These are phyloP conservation scores for Zygosaccharomyces kombuchaensis DNA, from an alignment of 805 yeast species.

Conservation along the genomic window DNA sequence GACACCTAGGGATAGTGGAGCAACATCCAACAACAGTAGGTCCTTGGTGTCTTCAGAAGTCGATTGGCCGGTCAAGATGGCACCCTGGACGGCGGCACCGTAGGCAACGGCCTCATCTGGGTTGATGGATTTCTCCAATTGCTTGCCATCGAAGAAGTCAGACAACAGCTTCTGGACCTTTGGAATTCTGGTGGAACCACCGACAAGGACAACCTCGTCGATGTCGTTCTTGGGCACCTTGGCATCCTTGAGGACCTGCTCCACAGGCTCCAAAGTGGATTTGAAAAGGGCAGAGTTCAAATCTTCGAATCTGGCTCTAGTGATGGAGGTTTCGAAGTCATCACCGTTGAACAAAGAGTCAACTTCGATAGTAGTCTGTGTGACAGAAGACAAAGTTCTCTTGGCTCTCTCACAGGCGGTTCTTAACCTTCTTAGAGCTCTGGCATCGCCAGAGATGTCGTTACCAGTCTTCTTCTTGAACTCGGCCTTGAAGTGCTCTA, in stretches of 20 bases:
- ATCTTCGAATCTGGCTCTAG: conserved; percentile 98
- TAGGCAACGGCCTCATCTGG: conserved; percentile 99
- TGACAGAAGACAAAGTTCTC: conserved; percentile 95
- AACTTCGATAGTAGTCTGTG: conserved; percentile 94
- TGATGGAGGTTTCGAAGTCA: conserved; percentile 87
- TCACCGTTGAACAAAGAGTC: conserved; percentile 94
- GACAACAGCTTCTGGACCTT: conserved; percentile 92
- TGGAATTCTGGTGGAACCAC: conserved; percentile 99
- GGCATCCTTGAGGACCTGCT: conserved; percentile 90
- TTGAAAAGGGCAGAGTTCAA: conserved; percentile 89
- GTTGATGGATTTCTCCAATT: conserved; percentile 93
- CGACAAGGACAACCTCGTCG: conserved; percentile 93
- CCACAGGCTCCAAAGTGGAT: conserved; percentile 91
- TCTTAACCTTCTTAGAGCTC: conserved; percentile 97
- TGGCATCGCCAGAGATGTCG: conserved; percentile 85
- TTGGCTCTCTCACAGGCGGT: conserved; percentile 99
- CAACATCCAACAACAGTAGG: conserved; percentile 91
- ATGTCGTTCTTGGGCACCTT: conserved; percentile 77
- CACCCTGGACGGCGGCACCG: conserved; percentile 99
- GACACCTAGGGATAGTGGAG: conserved; percentile 98
- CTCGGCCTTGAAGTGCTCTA: conserved; percentile 87
- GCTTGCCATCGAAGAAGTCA: conserved; percentile 95
- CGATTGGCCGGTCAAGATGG: conserved; percentile 91
- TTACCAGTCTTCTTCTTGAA: conserved; percentile 93
- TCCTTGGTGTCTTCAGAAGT: conserved; percentile 91